Conservation (phyloP, 75 land plant genomes). For the Ceratopteris richardii region DNA sequence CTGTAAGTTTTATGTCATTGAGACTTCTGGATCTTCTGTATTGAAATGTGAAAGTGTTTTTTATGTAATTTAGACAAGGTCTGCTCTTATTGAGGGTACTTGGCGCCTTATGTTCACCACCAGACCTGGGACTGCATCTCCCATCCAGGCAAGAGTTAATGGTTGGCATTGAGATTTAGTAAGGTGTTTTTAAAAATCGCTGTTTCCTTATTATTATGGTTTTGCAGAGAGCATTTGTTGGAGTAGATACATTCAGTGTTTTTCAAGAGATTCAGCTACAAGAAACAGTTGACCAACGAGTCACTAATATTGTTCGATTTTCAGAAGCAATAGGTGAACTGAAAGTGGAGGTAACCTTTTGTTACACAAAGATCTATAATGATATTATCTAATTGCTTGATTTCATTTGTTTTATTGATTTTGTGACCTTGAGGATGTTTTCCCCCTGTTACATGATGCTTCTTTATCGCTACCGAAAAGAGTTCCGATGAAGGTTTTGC, state of each 20-base stretch:
- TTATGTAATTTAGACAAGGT: constrained; percentile 54
- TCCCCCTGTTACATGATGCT: no score
- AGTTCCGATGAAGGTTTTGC: no score
- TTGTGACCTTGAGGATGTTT: no score
- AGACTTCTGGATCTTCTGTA: neutral
- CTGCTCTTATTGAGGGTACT: constrained; percentile 79
- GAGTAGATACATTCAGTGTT: constrained; percentile 75
- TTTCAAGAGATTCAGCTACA: constrained; percentile 77
- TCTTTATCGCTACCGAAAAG: no score
- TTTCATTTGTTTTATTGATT: no score
- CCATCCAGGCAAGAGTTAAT: constrained; percentile 60
- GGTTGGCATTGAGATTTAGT: neutral
- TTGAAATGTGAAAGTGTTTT: constrained; percentile 1
- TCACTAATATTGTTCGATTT: constrained; percentile 76
- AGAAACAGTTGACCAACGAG: constrained; percentile 66
- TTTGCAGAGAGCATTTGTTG: constrained; percentile 93
- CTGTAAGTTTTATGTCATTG: constrained; percentile 37
- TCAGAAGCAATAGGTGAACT: constrained; percentile 90
- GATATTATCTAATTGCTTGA: no score
- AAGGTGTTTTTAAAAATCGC: neutral
- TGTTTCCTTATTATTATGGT: constrained; percentile 6
- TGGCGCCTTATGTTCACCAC: constrained; percentile 95
- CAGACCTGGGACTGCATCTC: constrained; percentile 94
- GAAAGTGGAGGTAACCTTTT: constrained; percentile 96
- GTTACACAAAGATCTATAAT: no score